These are phyloP conservation scores for Saxophila tyrrhenica DNA, from an alignment of 495 filamentous ascomycete species.

Conservation along the genomic window DNA sequence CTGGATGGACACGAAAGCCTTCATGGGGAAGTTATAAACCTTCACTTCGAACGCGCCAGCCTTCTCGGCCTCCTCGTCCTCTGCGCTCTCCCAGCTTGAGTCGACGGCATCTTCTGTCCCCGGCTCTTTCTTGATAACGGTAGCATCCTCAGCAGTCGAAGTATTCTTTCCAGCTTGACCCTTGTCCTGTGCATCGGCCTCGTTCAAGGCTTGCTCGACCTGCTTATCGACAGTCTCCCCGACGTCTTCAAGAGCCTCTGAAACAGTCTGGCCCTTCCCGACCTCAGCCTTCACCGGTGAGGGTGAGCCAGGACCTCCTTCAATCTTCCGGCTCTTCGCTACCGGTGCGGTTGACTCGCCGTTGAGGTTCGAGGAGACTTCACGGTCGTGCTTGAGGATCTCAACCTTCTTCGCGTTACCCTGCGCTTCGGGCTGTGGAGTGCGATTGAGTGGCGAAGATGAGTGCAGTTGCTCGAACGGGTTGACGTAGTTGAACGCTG, in stretches of 20 bases:
- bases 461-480: slow-evolving; percentile 66
- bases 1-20: slow-evolving; percentile 81
- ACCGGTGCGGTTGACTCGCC: slow-evolving; percentile 17
- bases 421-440: slow-evolving; percentile 27
- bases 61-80: slow-evolving; percentile 46
- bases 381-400: slow-evolving; percentile 29
- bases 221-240: slow-evolving; percentile 57
- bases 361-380: slow-evolving; percentile 15
- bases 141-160: slow-evolving; percentile 27
- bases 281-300: slow-evolving; percentile 25
- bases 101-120: slow-evolving; percentile 6
- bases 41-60: slow-evolving; percentile 40
- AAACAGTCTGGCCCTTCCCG: slow-evolving; percentile 34
- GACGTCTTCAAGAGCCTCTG: slow-evolving; percentile 57
- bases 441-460: slow-evolving; percentile 51
- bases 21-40: slow-evolving; percentile 92
- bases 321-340: slow-evolving; percentile 24
- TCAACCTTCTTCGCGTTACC: slow-evolving; percentile 25
- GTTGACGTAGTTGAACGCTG: slow-evolving; percentile 64
- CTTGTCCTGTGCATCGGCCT: slow-evolving; percentile 33
- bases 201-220: slow-evolving; percentile 52
- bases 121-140: slow-evolving; percentile 37
- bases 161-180: slow-evolving; percentile 1
- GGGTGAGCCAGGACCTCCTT: slow-evolving; percentile 26
- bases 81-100: slow-evolving; percentile 22